phyloP scores from a whole-genome alignment of 768 basidiomycete genomes.

The Russula sp. region DNA sequence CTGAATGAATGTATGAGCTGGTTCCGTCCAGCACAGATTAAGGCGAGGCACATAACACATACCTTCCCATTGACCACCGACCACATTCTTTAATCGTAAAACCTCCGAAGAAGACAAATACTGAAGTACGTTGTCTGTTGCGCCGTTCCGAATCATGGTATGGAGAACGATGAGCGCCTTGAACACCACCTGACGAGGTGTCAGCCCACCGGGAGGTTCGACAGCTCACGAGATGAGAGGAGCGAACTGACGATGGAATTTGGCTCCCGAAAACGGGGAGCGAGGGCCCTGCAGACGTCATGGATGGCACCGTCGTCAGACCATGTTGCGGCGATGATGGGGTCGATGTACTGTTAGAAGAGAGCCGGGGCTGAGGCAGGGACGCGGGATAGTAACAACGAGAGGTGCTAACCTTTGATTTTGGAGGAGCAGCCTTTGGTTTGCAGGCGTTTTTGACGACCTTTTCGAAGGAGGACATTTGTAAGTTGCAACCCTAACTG shows the following conservation, averaged over 20 bases:
- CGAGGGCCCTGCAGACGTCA: conserved; percentile 88
- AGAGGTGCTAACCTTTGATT: conserved; percentile 70
- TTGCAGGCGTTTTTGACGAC: conserved; percentile 96
- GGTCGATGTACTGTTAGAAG: conserved; percentile 79
- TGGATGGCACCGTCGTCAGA: conserved; percentile 89
- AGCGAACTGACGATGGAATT: conserved; percentile 74
- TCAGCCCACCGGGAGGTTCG: conserved; percentile 12
- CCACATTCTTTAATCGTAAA: conserved; percentile 77
- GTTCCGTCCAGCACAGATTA: conserved; percentile 4
- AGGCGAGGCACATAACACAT: conserved; percentile 23
- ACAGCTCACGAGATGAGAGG: neutral
- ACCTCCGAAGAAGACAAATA: conserved; percentile 81
- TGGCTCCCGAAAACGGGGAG: conserved; percentile 83
- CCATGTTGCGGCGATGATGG: conserved; percentile 96
- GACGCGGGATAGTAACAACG: neutral
- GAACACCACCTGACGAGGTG: conserved; percentile 78
- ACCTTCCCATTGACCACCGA: conserved; percentile 89
- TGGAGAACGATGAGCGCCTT: conserved; percentile 95
- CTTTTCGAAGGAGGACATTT: conserved; percentile 82
- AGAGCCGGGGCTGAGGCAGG: neutral
- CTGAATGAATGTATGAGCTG: conserved; percentile 40
- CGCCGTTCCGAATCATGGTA: conserved; percentile 95
- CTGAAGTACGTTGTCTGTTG: conserved; percentile 86
- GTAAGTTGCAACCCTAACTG: neutral
- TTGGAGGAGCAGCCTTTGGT: conserved; percentile 93